Conservation (phyloP, 345 rosid genomes). For the Corchorus olitorius region DNA sequence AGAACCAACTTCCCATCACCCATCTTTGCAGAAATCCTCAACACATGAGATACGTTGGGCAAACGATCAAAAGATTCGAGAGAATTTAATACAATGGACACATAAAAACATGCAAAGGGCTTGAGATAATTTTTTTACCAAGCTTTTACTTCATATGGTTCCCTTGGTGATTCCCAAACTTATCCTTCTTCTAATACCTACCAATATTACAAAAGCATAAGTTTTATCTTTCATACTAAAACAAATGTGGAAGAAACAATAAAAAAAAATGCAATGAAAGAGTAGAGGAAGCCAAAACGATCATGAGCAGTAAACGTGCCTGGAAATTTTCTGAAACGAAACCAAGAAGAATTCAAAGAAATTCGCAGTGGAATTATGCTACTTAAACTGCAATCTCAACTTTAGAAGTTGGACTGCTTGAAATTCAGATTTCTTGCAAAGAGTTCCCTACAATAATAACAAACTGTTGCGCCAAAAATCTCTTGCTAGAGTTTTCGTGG, state of each 20-base stretch:
- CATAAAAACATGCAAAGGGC: constrained; percentile 18
- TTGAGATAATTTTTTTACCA: constrained; percentile 45
- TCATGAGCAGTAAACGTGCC: background rate
- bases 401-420: too few species aligned
- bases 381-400: too few species aligned
- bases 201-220: background rate
- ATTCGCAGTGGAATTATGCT: too few species aligned
- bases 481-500: too few species aligned
- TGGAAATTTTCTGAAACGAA: too few species aligned
- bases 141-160: constrained; percentile 88
- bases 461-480: too few species aligned
- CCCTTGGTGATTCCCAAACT: constrained; percentile 96
- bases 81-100: constrained; percentile 14
- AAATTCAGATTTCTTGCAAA: too few species aligned
- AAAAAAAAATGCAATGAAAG: background rate
- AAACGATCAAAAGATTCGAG: constrained; percentile 6
- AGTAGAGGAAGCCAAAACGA: background rate
- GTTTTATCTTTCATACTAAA: background rate
- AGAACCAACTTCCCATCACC: constrained; percentile 67
- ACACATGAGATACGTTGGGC: constrained; percentile 12
- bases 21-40: constrained; percentile 83
- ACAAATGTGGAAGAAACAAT: background rate
- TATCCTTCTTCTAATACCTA: constrained; percentile 55
- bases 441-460: too few species aligned
- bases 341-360: too few species aligned